These are phyloP conservation scores for Phytophthora brassicae DNA, from an alignment of 352 stramenopile genomes.

Conservation along the genomic window DNA sequence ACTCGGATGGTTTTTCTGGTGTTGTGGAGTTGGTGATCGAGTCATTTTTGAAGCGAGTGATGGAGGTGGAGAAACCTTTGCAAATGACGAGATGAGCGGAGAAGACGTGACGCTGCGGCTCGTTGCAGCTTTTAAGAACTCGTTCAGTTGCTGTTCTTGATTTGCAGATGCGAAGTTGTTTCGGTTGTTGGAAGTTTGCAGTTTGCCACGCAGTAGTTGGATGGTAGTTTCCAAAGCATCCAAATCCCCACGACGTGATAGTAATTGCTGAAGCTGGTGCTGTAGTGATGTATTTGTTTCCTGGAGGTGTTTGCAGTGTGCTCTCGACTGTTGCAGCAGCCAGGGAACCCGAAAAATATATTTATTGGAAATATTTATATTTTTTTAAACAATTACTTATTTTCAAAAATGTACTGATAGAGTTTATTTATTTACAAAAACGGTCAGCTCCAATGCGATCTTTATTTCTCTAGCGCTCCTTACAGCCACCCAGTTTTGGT, in stretches of 20 bases:
- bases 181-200: slow-evolving; percentile 19
- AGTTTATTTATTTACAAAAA: no score
- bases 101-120: background rate
- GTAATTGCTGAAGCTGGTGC: slow-evolving; percentile 64
- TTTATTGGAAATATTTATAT: no score
- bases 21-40: slow-evolving; percentile 32
- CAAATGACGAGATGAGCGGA: slow-evolving; percentile 13
- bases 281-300: slow-evolving; percentile 58
- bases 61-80: slow-evolving; percentile 36
- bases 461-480: no score
- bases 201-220: slow-evolving; percentile 33
- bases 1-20: slow-evolving; percentile 3
- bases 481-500: no score
- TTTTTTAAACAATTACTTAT: no score
- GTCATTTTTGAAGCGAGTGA: slow-evolving; percentile 52
- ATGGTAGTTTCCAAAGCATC: slow-evolving; percentile 67
- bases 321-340: slow-evolving; percentile 47
- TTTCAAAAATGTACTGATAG: no score
- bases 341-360: no score
- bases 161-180: slow-evolving; percentile 20
- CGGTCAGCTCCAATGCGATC: no score
- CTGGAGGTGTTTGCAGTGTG: slow-evolving; percentile 38
- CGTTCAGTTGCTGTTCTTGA: background rate
- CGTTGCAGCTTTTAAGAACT: background rate
- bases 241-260: slow-evolving; percentile 60